Base-by-base conservation (phyloP, 306 rosid species). In the Pterocarpus macrocarpus region DNA sequence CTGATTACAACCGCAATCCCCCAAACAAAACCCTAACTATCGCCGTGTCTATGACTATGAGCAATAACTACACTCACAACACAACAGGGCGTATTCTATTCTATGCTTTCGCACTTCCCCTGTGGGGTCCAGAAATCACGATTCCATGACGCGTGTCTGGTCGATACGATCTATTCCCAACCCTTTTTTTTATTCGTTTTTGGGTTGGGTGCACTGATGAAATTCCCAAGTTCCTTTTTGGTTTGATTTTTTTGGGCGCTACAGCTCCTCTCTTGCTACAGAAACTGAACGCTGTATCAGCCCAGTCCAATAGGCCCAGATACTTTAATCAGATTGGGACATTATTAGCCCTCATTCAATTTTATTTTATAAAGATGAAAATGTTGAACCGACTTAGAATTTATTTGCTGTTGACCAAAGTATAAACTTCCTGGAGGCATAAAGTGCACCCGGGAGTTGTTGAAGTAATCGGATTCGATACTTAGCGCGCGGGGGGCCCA, bases 11-110 rank as follows among this genome's bases (percentile, higher is more conserved):
- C 53, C n/a, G 53, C 4, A 52, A 7, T 52, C 17, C 58, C 45
- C 47, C 47, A 43, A 36, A 17, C 49, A 50, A 39, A 82, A 53
- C 65, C 66, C 74, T 65, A 13, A 12, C 50, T 9, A 7, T 43
- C 8, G 8, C 8, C 5, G 28, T 0, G 28, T 22, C 28, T 38
- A 38, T 38, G 41, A 38, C 47, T 43, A 8, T 43, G 10, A 38
- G 3, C 53, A 0, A 14, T 6, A 1, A 50, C 16, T n/a, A 50
- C 57, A 13, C 57, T 50, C 57, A 50, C 50, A 45, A 1, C 55
- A 14, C 57, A 13, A 50, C 22, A 13, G 2, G n/a, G 16, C 1
- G n/a, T 49, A 49, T 49, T 50, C 57, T 50, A 50, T 13, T 13
- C 57, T 13, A 14, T 50, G 13, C 7, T 50, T 3, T 50, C 14